Evolutionary conservation across 2,329 filamentous ascomycete species (phyloP), one percentile per base, ranked within the genome.

Genomic region (Aspergillus sp.): DNA sequence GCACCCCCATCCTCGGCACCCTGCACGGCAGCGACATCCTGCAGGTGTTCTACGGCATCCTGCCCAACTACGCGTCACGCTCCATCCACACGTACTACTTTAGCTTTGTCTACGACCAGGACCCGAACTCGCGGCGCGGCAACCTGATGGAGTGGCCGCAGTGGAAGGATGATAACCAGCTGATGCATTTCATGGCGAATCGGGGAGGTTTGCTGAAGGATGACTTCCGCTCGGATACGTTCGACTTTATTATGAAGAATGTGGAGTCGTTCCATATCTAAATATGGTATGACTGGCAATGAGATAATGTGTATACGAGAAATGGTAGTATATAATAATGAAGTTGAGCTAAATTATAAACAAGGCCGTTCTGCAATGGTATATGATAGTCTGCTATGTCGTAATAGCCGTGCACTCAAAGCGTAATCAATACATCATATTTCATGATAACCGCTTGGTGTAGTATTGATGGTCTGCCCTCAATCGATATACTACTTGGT

Each of bases 1-100:
- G 86, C 9, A 87, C 84, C 0, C 86, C 89, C 0, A 71, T 92
- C 45, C 69, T 93, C 0, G 89, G 90, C 16, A 92, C 88, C 0
- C 88, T 90, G 71, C 90, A 94, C 67, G 86, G 72, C 13, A 83
- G 80, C 1, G 89, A 92, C 59, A 61, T 92, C 1, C 59, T 89
- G 3, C 83, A 88, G 65, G 80, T 88, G 0, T 90, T 90, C 57
- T 85, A 82, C 53, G 86, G 86, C 0, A 69, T 87, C 11, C 64
- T 81, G 45, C 80, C 83, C 11, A 84, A 88, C 65, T 81, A 86
- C 52, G 85, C 86, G 2, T 81, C 81, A 23, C 68, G 64, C 4
- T 78, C 81, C 9, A 84, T 85, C 42, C 81, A 86, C 52, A 81
- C 80, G 1, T 92, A 91, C 69, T 92, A 91, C 64, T 77, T 86